A percentile compares a stretch with the other conserved stretches of the same genome.
Conservation (phyloP, 129 eudicot genomes). For the Chrysanthemum lavandulifolium region DNA sequence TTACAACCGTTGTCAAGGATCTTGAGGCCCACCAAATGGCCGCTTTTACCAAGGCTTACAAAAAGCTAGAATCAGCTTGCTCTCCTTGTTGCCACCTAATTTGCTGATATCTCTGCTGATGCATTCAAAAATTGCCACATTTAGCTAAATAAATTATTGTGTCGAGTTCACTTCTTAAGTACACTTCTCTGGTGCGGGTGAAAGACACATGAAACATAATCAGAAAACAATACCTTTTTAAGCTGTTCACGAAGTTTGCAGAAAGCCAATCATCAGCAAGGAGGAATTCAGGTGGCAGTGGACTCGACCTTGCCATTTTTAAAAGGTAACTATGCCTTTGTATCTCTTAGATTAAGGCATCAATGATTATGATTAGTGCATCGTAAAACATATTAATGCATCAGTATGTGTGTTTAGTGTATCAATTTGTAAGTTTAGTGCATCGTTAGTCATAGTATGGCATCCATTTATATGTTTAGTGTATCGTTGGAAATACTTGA, state of each 20-base stretch:
- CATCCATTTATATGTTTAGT: constrained; percentile 37
- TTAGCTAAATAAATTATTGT: not conserved
- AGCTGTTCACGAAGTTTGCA: constrained; percentile 76
- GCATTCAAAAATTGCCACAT: too few relatives aligned
- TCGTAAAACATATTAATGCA: too few relatives aligned
- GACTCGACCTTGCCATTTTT: constrained; percentile 94
- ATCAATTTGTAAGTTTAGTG: too few relatives aligned
- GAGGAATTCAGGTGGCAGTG: constrained; percentile 65
- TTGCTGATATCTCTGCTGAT: too few relatives aligned
- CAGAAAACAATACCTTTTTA: constrained; percentile 77
- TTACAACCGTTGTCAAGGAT: too few relatives aligned
- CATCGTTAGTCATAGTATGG: too few relatives aligned
- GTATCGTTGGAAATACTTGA: not conserved
- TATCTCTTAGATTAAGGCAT: not conserved
- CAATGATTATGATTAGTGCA: too few relatives aligned
- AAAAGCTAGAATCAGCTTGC: too few relatives aligned
- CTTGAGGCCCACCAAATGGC: too few relatives aligned
- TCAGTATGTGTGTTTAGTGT: too few relatives aligned
- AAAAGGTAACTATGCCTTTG: constrained; percentile 48
- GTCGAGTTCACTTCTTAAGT: constrained; percentile 1
- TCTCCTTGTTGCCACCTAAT: too few relatives aligned
- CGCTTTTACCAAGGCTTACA: too few relatives aligned
- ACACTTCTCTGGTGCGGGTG: constrained; percentile 45
- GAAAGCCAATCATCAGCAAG: constrained; percentile 56
- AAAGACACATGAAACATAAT: constrained; percentile 85